Evolutionary conservation across 2,329 filamentous ascomycete species (phyloP).

Genomic region (Fusarium piperis): DNA sequence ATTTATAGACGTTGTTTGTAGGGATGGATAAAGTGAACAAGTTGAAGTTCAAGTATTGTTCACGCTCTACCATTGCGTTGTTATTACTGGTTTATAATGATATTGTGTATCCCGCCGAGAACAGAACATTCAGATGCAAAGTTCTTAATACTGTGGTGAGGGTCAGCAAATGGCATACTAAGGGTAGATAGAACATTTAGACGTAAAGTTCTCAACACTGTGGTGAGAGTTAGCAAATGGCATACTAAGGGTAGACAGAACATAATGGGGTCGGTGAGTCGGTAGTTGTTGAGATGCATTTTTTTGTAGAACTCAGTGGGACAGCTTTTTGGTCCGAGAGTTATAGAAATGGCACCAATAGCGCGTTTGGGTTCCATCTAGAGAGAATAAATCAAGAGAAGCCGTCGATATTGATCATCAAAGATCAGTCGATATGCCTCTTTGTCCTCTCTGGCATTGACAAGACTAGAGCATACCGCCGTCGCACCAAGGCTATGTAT

Average conservation of each 20-base stretch:
- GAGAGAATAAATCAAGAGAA: neutral
- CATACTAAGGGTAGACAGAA: neutral
- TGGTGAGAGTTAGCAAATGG: neutral
- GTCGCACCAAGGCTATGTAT: neutral
- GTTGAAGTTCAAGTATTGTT: neutral
- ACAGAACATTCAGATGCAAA: neutral
- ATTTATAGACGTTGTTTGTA: neutral
- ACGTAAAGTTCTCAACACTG: neutral
- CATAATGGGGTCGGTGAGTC: neutral
- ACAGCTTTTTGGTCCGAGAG: neutral
- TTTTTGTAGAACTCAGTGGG: neutral
- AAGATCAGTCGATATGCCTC: no score
- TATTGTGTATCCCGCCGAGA: neutral
- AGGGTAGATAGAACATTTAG: neutral
- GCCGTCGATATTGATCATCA: neutral
- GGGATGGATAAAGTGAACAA: neutral
- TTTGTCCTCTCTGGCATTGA: neutral
- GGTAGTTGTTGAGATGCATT: neutral
- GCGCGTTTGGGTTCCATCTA: neutral
- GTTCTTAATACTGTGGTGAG: neutral
- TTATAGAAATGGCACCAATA: neutral
- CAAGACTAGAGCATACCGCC: neutral
- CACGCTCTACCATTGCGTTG: neutral
- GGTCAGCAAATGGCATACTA: neutral
- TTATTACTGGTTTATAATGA: neutral